Evolutionary conservation across 2,329 filamentous ascomycete genomes (phyloP).

Genomic region (Plenodomus tracheiphilus): DNA sequence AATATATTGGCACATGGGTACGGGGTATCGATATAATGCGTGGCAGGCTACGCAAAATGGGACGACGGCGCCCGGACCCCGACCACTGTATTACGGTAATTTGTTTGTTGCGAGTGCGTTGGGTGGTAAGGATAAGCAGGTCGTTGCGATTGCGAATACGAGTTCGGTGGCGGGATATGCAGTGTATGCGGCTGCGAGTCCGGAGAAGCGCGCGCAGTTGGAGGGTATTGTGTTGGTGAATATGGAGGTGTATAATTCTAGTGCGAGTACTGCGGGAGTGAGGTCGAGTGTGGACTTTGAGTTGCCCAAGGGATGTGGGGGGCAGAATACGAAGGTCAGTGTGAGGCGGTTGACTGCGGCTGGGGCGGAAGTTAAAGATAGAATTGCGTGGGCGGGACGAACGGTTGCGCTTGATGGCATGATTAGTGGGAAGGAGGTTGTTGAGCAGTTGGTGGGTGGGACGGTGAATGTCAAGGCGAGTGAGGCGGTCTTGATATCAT

Average conservation of each 20-base stretch:
- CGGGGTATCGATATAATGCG: constrained; percentile 62
- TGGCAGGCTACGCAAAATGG: constrained; percentile 64
- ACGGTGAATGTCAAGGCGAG: constrained; percentile 12
- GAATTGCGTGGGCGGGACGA: constrained; percentile 11
- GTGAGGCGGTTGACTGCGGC: constrained; percentile 13
- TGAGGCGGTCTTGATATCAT: constrained; percentile 9
- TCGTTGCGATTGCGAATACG: constrained; percentile 13
- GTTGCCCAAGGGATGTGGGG: constrained; percentile 3
- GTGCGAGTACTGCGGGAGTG: constrained; percentile 1
- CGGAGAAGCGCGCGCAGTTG: constrained; percentile 2
- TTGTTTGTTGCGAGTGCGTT: constrained; percentile 61
- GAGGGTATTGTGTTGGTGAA: constrained; percentile 18
- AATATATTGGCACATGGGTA: constrained; percentile 68
- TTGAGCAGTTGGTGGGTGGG: constrained; percentile 5
- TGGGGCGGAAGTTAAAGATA: constrained; percentile 12
- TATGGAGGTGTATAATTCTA: constrained; percentile 18
- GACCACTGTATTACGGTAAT: constrained; percentile 60
- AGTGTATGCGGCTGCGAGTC: constrained; percentile 6
- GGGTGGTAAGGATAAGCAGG: constrained; percentile 38
- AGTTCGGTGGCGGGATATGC: constrained; percentile 14
- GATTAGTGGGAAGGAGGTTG: constrained; percentile 5
- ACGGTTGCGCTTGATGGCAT: constrained; percentile 12
- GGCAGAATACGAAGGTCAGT: constrained; percentile 3
- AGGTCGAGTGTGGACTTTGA: constrained; percentile 9
- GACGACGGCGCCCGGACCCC: constrained; percentile 57